Conservation (phyloP, 2,329 filamentous ascomycete genomes). For the Beauveria brongniartii region DNA sequence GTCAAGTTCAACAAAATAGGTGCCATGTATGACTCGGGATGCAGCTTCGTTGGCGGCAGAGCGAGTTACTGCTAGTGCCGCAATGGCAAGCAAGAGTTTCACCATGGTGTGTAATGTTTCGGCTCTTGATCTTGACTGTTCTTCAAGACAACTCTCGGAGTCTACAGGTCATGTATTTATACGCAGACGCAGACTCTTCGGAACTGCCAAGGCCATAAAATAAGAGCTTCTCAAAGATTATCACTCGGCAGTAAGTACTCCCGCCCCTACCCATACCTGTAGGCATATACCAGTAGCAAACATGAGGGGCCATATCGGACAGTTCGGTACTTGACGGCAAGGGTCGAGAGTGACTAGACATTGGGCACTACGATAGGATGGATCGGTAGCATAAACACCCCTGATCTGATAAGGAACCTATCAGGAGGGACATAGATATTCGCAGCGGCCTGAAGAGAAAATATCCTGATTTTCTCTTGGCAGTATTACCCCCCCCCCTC, state of each 20-base stretch:
- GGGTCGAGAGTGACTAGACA: background rate
- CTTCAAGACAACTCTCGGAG: background rate
- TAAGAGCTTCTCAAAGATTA: background rate
- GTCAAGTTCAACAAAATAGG: constrained; percentile 47
- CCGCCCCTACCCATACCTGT: background rate
- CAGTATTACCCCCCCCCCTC: background rate
- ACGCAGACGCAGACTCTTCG: background rate
- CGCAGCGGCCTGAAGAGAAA: background rate
- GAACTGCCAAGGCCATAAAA: background rate
- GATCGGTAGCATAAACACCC: background rate
- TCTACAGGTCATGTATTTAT: background rate
- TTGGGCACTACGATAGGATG: background rate
- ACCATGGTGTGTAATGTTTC: background rate
- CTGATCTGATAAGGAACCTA: background rate
- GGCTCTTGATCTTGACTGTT: background rate
- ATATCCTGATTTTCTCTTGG: background rate
- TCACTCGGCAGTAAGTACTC: background rate
- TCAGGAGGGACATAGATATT: no score
- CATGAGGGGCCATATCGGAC: background rate
- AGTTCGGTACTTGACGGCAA: background rate
- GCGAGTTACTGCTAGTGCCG: background rate
- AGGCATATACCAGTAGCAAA: background rate
- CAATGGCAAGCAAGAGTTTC: background rate
- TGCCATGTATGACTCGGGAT: constrained; percentile 31
- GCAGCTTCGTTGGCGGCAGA: background rate